These are phyloP conservation scores for Pyropia haitanensis DNA, from an alignment of 23 red algal species.

Conservation along the genomic window DNA sequence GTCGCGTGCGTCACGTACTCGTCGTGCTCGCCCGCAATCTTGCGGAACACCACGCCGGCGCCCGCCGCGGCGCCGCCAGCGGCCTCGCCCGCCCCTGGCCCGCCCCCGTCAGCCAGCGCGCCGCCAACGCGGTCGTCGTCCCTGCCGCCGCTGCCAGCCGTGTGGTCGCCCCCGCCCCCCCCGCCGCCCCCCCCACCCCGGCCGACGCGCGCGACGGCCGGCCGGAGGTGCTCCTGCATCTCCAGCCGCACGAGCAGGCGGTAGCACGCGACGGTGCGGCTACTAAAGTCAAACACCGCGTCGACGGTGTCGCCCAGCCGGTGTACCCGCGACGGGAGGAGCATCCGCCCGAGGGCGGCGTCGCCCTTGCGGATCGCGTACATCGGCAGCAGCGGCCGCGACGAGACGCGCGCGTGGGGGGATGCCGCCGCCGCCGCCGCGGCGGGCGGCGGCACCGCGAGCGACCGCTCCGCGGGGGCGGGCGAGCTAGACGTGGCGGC, in stretches of 20 bases:
- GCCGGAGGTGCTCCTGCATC: constrained; percentile 32
- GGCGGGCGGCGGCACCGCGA: no score
- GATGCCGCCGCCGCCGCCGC: no score
- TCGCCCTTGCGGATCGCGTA: constrained; percentile 36
- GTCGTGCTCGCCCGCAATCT: constrained; percentile 53
- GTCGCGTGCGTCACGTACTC: constrained; percentile 54
- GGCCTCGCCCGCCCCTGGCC: not conserved
- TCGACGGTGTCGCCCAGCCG: constrained; percentile 45
- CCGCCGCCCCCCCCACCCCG: constrained; percentile 9
- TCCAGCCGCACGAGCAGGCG: constrained; percentile 44
- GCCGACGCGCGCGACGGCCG: not conserved
- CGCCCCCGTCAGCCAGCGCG: not conserved
- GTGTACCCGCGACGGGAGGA: constrained; percentile 51
- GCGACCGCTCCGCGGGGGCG: no score
- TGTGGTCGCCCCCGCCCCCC: constrained; percentile 7
- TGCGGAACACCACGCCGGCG: constrained; percentile 46
- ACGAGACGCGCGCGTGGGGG: no score
- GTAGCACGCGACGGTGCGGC: constrained; percentile 27
- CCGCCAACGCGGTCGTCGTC: not conserved
- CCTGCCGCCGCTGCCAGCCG: not conserved
- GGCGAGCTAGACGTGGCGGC: no score
- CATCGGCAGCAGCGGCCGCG: constrained; percentile 18
- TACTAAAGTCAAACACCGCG: constrained; percentile 56
- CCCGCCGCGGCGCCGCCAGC: not conserved
- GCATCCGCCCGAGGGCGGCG: constrained; percentile 37